Evolutionary conservation across 1,284 basidiomycete genomes (phyloP).

Genomic region (Cryptococcus deneoformans): DNA sequence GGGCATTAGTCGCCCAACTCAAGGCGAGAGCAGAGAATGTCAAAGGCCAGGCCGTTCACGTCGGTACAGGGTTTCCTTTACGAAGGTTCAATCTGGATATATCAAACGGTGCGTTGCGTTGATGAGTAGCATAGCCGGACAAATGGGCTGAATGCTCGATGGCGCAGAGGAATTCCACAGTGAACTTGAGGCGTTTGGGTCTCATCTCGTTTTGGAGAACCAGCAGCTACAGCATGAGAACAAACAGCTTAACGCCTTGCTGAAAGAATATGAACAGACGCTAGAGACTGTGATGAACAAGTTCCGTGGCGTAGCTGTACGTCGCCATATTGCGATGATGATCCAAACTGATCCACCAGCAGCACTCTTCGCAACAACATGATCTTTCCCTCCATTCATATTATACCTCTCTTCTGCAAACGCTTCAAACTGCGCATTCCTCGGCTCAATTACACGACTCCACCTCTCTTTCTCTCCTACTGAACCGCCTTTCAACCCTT

Average conservation of each 20-base stretch:
- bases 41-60: constrained; percentile 78
- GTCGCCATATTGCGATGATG: constrained; percentile 42
- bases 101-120: constrained; percentile 63
- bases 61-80: constrained; percentile 74
- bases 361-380: constrained; percentile 90
- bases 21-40: constrained; percentile 71
- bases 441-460: constrained; percentile 61
- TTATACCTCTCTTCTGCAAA: constrained; percentile 80
- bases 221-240: constrained; percentile 90
- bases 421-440: constrained; percentile 64
- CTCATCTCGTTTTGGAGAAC: constrained; percentile 89
- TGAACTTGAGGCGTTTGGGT: constrained; percentile 85
- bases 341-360: constrained; percentile 9
- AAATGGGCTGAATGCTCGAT: not conserved
- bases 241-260: constrained; percentile 78
- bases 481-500: constrained; percentile 67
- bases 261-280: constrained; percentile 94
- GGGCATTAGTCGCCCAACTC: constrained; percentile 69
- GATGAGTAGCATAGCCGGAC: not conserved
- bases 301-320: constrained; percentile 85
- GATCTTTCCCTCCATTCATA: constrained; percentile 84
- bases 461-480: constrained; percentile 62
- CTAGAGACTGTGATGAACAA: constrained; percentile 96
- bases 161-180: constrained; percentile 82
- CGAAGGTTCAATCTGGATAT: constrained; percentile 93